Evolutionary conservation across 371 early-diverging fungal species (phyloP).

Genomic region (Mucor ambiguus): DNA sequence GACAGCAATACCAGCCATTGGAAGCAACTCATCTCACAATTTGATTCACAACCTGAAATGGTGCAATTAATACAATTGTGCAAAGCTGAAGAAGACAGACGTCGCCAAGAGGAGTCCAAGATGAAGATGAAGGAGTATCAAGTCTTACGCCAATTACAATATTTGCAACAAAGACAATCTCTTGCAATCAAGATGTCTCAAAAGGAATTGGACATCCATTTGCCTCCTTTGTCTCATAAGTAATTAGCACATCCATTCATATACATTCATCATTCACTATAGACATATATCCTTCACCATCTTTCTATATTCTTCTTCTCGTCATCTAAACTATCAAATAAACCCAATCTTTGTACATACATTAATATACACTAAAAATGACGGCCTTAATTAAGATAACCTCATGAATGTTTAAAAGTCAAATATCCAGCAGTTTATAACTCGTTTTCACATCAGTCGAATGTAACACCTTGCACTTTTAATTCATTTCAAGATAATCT

Average conservation of each 20-base stretch:
- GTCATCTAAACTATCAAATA: not conserved
- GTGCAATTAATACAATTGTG: constrained; percentile 48
- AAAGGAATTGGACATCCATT: constrained; percentile 9
- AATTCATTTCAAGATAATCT: not conserved
- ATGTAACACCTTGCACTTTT: not conserved
- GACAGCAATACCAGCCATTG: constrained; percentile 8
- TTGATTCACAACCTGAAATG: constrained; percentile 49
- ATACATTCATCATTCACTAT: not conserved
- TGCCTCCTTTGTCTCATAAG: constrained; percentile 8
- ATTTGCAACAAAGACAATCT: constrained; percentile 4
- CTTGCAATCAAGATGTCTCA: not conserved
- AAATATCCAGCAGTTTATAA: not conserved
- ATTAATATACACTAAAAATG: not conserved
- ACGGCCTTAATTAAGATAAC: not conserved
- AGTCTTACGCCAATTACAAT: constrained; percentile 17
- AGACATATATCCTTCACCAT: constrained; percentile 1
- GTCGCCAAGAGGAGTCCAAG: constrained; percentile 51
- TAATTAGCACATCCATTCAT: not conserved
- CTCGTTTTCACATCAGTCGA: not conserved
- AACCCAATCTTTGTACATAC: not conserved
- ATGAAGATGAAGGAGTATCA: constrained; percentile 43
- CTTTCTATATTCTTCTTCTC: not conserved
- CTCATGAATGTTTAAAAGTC: not conserved
- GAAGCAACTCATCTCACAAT: constrained; percentile 21
- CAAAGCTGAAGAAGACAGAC: constrained; percentile 53